Evolutionary conservation across 2,329 filamentous ascomycete genomes (phyloP), one percentile per base, ranked within the genome.

Genomic region (Cladorrhinum sp.): DNA sequence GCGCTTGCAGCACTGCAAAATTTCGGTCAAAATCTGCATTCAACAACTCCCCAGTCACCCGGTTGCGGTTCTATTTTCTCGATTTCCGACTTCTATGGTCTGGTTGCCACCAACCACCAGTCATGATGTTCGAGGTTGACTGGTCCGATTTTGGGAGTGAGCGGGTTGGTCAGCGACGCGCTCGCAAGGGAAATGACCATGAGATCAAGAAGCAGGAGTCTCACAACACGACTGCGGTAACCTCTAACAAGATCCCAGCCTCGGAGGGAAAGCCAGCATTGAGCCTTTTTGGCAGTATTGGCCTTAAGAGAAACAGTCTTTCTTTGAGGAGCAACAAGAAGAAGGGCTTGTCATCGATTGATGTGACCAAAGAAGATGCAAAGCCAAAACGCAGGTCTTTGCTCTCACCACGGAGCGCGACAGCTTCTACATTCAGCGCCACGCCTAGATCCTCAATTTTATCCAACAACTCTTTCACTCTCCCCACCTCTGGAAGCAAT

Each of bases 71-170:
- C 3, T 16, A 46, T 46, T 9, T 4, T 9, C 36, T 42, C 14
- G n/a, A 46, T 8, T 21, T 18, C 6, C 42, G 16, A 46, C 18
- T 20, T 16, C 42, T 46, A 46, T 46, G 18, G n/a, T 4, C 18
- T 16, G 42, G 18, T 20, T 21, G 42, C 6, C 42, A 20, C 4
- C 18, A 46, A 20, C 16, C 16, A 10, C 18, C n/a, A 39, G 16
- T 23, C 66, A 70, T 60, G 50, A 86, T 86, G 83, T 86, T 84
- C 69, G 82, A 85, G 68, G 80, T 86, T 30, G 73, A 83, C 52
- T 86, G 83, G 83, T 82, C 81, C 3, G 83, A 85, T 60, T 80
- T 80, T 21, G 75, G 81, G 55, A 74, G 76, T 60, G 80, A 86
- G 71, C 75, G 78, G 8, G 77, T 85, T 16, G 81, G 82, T 2